These are phyloP conservation scores for Pseudocercospora eumusae DNA, from an alignment of 2,329 filamentous ascomycete genomes.

Conservation along the genomic window DNA sequence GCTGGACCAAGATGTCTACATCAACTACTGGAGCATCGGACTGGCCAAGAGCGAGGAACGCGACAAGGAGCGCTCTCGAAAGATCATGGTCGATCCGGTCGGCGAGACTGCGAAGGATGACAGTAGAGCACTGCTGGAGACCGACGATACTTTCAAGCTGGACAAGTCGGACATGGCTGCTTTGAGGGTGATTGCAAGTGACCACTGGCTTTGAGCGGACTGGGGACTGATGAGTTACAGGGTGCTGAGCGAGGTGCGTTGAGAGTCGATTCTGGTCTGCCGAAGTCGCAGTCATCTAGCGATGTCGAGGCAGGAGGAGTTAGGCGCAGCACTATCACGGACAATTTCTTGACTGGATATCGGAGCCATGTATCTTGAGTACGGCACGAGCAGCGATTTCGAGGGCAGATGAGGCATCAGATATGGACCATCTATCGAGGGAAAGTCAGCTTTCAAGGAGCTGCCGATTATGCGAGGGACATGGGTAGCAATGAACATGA, in stretches of 20 bases:
- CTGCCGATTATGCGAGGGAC: background rate
- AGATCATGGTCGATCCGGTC: background rate
- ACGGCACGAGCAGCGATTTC: background rate
- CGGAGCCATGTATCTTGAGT: conserved; percentile 9
- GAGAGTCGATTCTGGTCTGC: background rate
- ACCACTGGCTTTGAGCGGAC: background rate
- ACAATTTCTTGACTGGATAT: conserved; percentile 8
- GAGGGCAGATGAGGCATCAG: background rate
- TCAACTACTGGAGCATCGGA: conserved; percentile 35
- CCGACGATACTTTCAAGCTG: background rate
- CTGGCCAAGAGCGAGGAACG: conserved; percentile 15
- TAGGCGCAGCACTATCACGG: background rate
- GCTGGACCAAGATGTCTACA: conserved; percentile 39
- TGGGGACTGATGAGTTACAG: conserved; percentile 1
- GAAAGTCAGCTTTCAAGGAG: background rate
- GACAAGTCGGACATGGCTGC: conserved; percentile 2
- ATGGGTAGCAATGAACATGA: background rate
- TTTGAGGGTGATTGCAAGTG: conserved; percentile 7
- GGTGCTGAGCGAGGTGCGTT: background rate
- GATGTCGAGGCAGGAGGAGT: conserved; percentile 1
- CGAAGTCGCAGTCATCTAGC: background rate
- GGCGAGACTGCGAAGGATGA: conserved; percentile 1
- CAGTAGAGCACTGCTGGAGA: conserved; percentile 6
- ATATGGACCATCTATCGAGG: background rate
- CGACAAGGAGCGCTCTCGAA: conserved; percentile 5